Conservation (phyloP, 192 early-diverging fungal species). For the Irineochytrium annulatum region DNA sequence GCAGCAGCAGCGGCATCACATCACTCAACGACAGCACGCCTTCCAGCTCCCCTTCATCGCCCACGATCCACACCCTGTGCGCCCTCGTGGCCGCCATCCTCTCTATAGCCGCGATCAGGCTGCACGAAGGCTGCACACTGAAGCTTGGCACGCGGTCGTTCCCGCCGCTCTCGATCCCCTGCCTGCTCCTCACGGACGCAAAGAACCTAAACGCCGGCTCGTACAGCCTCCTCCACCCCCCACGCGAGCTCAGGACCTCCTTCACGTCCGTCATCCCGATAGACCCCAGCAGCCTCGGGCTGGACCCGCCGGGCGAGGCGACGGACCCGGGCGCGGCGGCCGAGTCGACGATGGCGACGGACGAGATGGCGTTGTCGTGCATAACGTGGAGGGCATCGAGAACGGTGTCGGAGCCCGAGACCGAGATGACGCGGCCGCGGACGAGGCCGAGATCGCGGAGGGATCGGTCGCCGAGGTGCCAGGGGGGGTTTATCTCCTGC, state of each 20-base stretch:
- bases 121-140: conserved; percentile 39
- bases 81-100: conserved; percentile 50
- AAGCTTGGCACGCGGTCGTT: conserved; percentile 34
- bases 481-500: not conserved
- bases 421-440: conserved; percentile 28
- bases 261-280: conserved; percentile 50
- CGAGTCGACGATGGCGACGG: conserved; percentile 44
- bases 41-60: conserved; percentile 26
- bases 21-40: conserved; percentile 42
- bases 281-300: conserved; percentile 23
- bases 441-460: conserved; percentile 42
- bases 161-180: conserved; percentile 31
- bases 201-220: conserved; percentile 42
- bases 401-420: conserved; percentile 12
- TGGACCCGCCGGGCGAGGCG: conserved; percentile 7
- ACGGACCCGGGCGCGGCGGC: too few species aligned
- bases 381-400: conserved; percentile 48
- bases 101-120: conserved; percentile 44
- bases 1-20: conserved; percentile 35
- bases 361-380: conserved; percentile 42
- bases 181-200: conserved; percentile 27
- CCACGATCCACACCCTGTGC: conserved; percentile 51
- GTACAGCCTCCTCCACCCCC: conserved; percentile 41
- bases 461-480: conserved; percentile 25
- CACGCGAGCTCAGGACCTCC: conserved; percentile 34